A percentile compares a stretch with the other conserved stretches of the same genome.
These are phyloP conservation scores for Cladosporium sp. DNA, from an alignment of 2,329 filamentous ascomycete genomes.

Conservation along the genomic window DNA sequence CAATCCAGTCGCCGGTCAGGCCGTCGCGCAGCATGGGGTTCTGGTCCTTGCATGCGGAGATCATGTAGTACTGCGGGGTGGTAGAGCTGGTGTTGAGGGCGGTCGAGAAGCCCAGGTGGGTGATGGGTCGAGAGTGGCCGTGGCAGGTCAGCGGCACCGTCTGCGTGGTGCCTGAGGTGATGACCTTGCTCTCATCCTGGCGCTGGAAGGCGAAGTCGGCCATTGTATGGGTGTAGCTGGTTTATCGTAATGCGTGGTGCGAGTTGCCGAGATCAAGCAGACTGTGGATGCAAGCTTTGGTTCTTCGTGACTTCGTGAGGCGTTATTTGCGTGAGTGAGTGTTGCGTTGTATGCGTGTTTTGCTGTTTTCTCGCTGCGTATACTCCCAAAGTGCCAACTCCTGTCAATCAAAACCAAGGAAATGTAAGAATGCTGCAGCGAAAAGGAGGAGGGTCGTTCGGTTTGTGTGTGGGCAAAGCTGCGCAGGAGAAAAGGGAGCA, in stretches of 20 bases:
- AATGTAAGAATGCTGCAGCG: neutral
- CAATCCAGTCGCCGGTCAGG: slow-evolving; percentile 94
- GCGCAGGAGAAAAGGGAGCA: neutral
- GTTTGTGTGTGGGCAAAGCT: neutral
- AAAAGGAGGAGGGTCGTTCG: neutral
- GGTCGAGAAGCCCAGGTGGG: slow-evolving; percentile 84
- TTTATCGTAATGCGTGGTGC: neutral
- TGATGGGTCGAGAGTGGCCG: slow-evolving; percentile 87
- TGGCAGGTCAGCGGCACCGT: slow-evolving; percentile 91
- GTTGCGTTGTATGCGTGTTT: neutral
- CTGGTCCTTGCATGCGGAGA: slow-evolving; percentile 79
- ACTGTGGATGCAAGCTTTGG: neutral
- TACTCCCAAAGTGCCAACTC: neutral
- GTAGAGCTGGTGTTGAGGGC: slow-evolving; percentile 47
- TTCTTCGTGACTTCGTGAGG: slow-evolving; percentile 7
- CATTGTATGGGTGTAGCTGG: slow-evolving; percentile 16
- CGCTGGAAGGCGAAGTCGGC: slow-evolving; percentile 33
- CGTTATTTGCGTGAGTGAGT: neutral
- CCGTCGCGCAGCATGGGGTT: slow-evolving; percentile 98
- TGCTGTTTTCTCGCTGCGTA: neutral
- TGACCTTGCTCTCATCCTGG: slow-evolving; percentile 29
- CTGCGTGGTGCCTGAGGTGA: slow-evolving; percentile 38
- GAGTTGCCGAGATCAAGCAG: neutral
- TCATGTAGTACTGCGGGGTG: slow-evolving; percentile 66
- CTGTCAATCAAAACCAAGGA: neutral